phyloP scores from a whole-genome alignment of 1,284 basidiomycete genomes.

The Vanrija sp. region DNA sequence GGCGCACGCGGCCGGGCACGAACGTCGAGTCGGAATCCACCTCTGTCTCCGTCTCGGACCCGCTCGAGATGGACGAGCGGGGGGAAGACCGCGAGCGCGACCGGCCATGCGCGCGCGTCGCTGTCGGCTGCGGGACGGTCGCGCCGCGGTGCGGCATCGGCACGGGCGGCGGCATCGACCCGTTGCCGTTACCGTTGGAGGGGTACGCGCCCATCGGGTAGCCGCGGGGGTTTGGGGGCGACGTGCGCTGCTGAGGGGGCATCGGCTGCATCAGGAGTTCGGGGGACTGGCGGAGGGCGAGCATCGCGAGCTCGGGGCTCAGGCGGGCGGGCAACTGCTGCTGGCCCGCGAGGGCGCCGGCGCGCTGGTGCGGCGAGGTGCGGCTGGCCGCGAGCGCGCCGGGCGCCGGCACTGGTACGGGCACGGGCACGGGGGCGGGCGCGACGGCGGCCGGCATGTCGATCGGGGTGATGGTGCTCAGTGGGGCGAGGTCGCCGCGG shows the following conservation, averaged over 20 bases:
- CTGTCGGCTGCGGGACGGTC: slow-evolving; percentile 1
- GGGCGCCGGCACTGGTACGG: background rate
- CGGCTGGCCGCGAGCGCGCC: background rate
- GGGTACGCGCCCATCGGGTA: too few relatives aligned
- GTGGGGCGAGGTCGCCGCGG: slow-evolving; percentile 3
- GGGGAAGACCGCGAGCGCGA: slow-evolving; percentile 6
- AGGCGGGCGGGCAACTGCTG: too few relatives aligned
- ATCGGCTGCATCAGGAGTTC: slow-evolving; percentile 7
- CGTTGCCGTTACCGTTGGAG: background rate
- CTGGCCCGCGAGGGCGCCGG: background rate
- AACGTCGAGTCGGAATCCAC: slow-evolving; percentile 36
- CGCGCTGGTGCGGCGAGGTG: background rate
- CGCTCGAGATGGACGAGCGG: slow-evolving; percentile 7
- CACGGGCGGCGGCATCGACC: background rate
- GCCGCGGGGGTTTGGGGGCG: background rate
- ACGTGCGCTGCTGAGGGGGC: slow-evolving; percentile 2
- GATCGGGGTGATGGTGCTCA: slow-evolving; percentile 12
- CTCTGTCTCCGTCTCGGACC: slow-evolving; percentile 31
- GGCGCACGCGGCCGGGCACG: slow-evolving; percentile 21
- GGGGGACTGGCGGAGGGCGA: background rate
- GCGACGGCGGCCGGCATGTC: slow-evolving; percentile 3
- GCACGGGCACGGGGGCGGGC: background rate
- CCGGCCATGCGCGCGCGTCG: background rate
- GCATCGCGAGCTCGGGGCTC: slow-evolving; percentile 9
- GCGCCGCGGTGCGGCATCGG: slow-evolving; percentile 4